Conservation (phyloP, 1,284 basidiomycete species). For the Cutaneotrichosporon mucoides region DNA sequence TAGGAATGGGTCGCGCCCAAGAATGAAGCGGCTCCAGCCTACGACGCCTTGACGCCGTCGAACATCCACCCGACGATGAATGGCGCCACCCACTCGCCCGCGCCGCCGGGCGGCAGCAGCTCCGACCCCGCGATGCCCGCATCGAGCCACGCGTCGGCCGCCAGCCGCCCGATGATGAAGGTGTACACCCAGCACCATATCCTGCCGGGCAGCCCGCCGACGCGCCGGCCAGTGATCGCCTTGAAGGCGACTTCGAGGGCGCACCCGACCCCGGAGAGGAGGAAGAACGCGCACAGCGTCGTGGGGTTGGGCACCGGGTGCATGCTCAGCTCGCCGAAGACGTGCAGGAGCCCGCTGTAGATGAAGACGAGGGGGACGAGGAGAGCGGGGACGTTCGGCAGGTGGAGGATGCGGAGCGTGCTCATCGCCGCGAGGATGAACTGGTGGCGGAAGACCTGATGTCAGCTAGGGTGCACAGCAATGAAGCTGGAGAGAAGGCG, state of each 20-base stretch:
- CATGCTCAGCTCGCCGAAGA: slow-evolving; percentile 38
- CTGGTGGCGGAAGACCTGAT: slow-evolving; percentile 29
- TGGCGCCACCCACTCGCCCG: slow-evolving; percentile 5
- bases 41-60: no score
- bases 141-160: slow-evolving; percentile 35
- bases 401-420: slow-evolving; percentile 22
- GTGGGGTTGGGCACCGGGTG: slow-evolving; percentile 32
- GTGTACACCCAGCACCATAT: slow-evolving; percentile 27
- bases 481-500: no score
- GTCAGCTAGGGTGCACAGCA: not conserved
- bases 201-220: slow-evolving; percentile 36
- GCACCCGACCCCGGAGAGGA: slow-evolving; percentile 35
- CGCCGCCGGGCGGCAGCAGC: slow-evolving; percentile 2
- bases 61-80: not conserved
- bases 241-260: slow-evolving; percentile 16
- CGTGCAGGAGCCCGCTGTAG: slow-evolving; percentile 42
- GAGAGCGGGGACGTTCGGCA: slow-evolving; percentile 22
- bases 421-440: slow-evolving; percentile 37
- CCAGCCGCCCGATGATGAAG: slow-evolving; percentile 29
- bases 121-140: slow-evolving; percentile 11
- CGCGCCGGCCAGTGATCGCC: slow-evolving; percentile 26
- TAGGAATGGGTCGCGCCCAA: no score
- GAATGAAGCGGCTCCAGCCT: no score
- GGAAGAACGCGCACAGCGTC: slow-evolving; percentile 35
- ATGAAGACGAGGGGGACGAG: slow-evolving; percentile 38